Percentiles rank a stretch among this genome's conserved stretches.
Conservation (phyloP, 805 yeast species). For the Candida takata region DNA sequence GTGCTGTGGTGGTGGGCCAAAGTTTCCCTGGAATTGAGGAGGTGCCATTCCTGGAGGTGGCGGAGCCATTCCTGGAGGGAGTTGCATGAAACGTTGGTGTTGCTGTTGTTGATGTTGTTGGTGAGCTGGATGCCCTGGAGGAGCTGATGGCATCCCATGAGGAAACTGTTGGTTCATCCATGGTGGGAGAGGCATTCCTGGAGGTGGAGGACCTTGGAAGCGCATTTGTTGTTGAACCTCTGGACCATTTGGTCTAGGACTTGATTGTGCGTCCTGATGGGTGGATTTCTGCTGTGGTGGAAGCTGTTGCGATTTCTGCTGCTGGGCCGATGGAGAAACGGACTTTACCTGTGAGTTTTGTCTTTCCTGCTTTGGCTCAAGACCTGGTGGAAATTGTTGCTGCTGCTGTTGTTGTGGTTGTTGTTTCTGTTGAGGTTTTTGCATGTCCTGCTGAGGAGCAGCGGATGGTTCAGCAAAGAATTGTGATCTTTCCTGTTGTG, state of each 20-base stretch:
- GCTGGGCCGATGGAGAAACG: slow-evolving; percentile 10
- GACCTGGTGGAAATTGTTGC: slow-evolving; percentile 19
- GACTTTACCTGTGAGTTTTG: slow-evolving; percentile 7
- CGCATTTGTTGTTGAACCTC: slow-evolving; percentile 5
- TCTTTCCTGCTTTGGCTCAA: slow-evolving; percentile 5
- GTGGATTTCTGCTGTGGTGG: slow-evolving; percentile 3
- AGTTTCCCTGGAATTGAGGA: slow-evolving; percentile 6
- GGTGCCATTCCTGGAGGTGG: slow-evolving; percentile 1
- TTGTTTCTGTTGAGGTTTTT: slow-evolving; percentile 1
- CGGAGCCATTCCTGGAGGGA: slow-evolving; percentile 1
- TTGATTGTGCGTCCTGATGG: not conserved
- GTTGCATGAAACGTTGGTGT: not conserved
- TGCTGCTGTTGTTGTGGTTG: slow-evolving; percentile 8
- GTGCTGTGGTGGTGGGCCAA: slow-evolving; percentile 13
- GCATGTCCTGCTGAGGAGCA: slow-evolving; percentile 1
- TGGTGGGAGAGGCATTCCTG: slow-evolving; percentile 12
- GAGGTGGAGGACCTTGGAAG: slow-evolving; percentile 1
- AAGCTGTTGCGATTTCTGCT: slow-evolving; percentile 16
- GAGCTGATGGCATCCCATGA: slow-evolving; percentile 3
- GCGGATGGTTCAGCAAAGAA: slow-evolving; percentile 9
- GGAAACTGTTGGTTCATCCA: slow-evolving; percentile 12
- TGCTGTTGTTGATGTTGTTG: too few relatives aligned
- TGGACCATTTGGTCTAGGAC: not conserved
- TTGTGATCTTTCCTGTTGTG: slow-evolving; percentile 9
- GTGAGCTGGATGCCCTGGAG: not conserved